Evolutionary conservation across 2,329 filamentous ascomycete species (phyloP).

Genomic region (Ceratocystis destructans): DNA sequence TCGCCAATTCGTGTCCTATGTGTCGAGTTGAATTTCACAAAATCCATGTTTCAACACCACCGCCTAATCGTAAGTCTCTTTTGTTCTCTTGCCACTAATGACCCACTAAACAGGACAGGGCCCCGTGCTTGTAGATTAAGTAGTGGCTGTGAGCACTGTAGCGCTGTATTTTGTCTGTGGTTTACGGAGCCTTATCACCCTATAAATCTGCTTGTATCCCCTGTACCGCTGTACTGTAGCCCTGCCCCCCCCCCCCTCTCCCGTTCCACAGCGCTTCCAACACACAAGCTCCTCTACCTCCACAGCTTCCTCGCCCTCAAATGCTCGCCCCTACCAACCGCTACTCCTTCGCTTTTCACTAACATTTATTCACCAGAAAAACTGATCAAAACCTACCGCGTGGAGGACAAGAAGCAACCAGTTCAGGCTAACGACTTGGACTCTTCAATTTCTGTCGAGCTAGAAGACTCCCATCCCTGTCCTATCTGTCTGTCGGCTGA

Average conservation of each 20-base stretch:
- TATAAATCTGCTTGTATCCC: not conserved
- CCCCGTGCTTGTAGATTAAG: not conserved
- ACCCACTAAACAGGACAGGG: conserved; percentile 15
- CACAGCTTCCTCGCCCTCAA: not conserved
- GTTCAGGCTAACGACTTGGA: conserved; percentile 31
- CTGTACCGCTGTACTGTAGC: no score
- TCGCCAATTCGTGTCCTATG: conserved; percentile 95
- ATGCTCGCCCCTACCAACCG: not conserved
- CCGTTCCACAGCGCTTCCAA: not conserved
- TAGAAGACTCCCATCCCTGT: conserved; percentile 62
- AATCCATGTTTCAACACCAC: conserved; percentile 53
- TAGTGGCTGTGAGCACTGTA: no score
- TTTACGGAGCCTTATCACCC: not conserved
- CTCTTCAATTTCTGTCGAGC: conserved; percentile 69
- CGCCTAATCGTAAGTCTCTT: conserved; percentile 53
- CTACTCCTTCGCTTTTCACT: not conserved
- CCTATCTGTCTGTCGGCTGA: conserved; percentile 71
- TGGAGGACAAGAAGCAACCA: conserved; percentile 69
- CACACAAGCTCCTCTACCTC: not conserved
- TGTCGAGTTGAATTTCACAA: conserved; percentile 84
- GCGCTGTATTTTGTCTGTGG: not conserved
- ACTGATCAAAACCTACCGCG: conserved; percentile 44
- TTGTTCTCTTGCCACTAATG: conserved; percentile 19
- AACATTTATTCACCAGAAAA: conserved; percentile 32
- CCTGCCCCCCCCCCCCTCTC: no score